Base-by-base conservation (phyloP, 306 rosid genomes). In the Rosa multiflora region DNA sequence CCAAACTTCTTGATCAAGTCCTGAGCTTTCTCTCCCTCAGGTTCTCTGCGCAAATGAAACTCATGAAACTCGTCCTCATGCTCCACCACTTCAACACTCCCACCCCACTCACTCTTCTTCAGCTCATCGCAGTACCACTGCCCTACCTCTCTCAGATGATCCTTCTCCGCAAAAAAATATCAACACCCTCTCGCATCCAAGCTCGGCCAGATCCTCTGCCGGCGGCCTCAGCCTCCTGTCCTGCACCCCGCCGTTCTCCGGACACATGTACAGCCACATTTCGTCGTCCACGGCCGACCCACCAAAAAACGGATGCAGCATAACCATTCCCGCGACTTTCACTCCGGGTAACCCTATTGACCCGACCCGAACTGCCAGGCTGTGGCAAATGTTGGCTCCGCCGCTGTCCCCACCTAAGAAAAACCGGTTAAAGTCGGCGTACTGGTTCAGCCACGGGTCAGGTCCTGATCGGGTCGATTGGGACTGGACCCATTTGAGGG, bases 231-330 rank as follows among this genome's bases (percentile, higher is more conserved):
- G 20, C 63, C 76, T 82, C 14, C 77, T 79, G 70, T 85, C 84
- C 14, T 82, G 35, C 40, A 82, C 49, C 71, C 88, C 88, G 1
- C 18, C 6, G 47, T 76, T 66, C n/a, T 48, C 80, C 7, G 63
- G 51, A 35, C 62, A 66, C 51, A 49, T 66, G 64, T 76, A 37
- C 48, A 76, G 32, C 70, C 59, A 76, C 73, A 76, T 76, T 32
- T 76, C 20, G 2, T 76, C 80, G 40, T 66, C 80, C n/a, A 14
- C 76, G 4, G 40, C 64, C 80, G 39, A 63, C 1, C 73, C 79
- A 40, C 69, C 66, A 58, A 85, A 85, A 73, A 67, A 79, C 1
- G 82, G 88, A 40, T 85, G 88, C 21, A 76, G 67, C 66, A 82
- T 18, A 5, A 74, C 66, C 55, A 46, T 49, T 14, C 88, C 86